Evolutionary conservation across 106 monocot species (phyloP), one percentile per base, ranked within the genome.

Genomic region (Gastrodia elata): DNA sequence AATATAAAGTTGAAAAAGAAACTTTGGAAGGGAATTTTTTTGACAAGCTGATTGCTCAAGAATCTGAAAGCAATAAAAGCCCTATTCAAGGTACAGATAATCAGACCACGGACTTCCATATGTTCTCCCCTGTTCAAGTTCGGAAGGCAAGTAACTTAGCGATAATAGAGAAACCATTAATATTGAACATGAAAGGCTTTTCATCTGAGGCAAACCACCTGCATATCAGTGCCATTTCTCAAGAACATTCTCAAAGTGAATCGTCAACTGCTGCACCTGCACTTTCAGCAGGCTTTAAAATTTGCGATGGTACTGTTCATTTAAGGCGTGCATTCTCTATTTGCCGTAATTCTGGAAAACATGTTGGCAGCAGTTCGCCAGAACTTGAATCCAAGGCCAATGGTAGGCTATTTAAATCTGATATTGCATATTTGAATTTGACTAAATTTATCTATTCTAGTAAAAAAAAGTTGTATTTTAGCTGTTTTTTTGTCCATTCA

Each of bases 231-330:
- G 14, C 70, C 40, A 26, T 73, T n/a, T 84, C 88, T 56, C 80
- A 39, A 77, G 85, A 83, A 57, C 80, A 77, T 73, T 83, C 85
- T 8, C 88, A 85, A 67, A 82, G 82, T 76, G 88, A 83, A 83
- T 82, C 84, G 36, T 84, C 84, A 8, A 74, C 80, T 84, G 88
- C 83, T 73, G 71, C 73, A 25, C 76, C 84, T 26, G 71, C 65
- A 20, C 34, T 71, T 48, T 83, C 83, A 41, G 65, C 80, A 48
- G 79, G 84, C 59, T 82, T 86, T 79, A 82, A 86, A 64, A 70
- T 77, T 34, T 82, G 80, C 76, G 82, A 85, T 80, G 80, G 28
- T 30, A 48, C 68, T 73, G 32, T 69, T 14, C 35, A 75, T 44
- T 77, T 75, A 18, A 74, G 56, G 56, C 83, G 81, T 76, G 61